Base-by-base conservation (phyloP, 176 grass and related monocot genomes). In the Saccharum officinarum region DNA sequence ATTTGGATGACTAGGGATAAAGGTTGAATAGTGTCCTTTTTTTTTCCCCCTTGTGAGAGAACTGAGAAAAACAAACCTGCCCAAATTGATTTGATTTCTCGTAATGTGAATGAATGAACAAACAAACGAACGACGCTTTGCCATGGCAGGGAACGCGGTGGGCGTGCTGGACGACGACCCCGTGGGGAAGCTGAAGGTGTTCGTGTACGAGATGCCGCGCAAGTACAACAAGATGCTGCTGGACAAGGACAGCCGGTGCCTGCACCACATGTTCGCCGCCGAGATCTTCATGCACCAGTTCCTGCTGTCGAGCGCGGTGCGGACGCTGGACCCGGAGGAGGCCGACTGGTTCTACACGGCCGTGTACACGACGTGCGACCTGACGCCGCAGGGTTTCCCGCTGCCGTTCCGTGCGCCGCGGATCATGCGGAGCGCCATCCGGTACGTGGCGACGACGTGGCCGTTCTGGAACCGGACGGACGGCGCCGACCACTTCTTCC, bases 281-380 rank as follows among this genome's bases (percentile, higher is more conserved):
- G 92, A 93, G 78, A 88, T 93, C 86, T 93, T 93, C 86, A 91
- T 91, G 92, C 92, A 93, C 67, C 86, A 88, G 68, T 91, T 93
- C 86, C 39, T 93, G 54, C 82, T 91, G 6, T 38, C 75, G 4
- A 93, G 92, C 71, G 83, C 86, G n/a, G 86, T 93, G 60, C 86
- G 92, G 62, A 93, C 92, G 1, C 64, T 91, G 76, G 28, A 91
- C 75, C 88, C 88, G 0, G 79, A 83, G 62, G 88, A 91, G 65
- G 92, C 92, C 13, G 92, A 93, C 49, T 93, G 92, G 92, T 93
- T 93, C 82, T 93, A 88, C 76, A 83, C 86, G 0, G 88, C 92
- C 11, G 88, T 80, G 26, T 93, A 93, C 83, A 82, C 89, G 55
- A 93, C 92, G 3, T 93, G 92, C 70, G 92, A 93, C 41, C 69